Evolutionary conservation across 805 yeast species (phyloP).

Genomic region (Candida incommunis): DNA sequence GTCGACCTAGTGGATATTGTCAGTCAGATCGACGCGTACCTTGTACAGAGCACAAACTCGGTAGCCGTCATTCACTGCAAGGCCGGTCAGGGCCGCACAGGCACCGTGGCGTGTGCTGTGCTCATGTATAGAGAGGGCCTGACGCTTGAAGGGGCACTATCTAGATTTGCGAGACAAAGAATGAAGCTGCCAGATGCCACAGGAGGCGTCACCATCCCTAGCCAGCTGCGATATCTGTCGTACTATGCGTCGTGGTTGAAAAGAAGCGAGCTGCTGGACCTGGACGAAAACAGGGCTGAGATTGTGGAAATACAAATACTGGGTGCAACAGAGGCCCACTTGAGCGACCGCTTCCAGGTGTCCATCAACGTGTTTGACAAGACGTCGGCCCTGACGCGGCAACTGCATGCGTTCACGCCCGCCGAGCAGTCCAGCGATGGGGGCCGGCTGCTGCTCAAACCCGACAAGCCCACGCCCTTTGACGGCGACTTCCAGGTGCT

Average conservation of each 20-base stretch:
- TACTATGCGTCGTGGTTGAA: constrained; percentile 34
- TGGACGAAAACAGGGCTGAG: no score
- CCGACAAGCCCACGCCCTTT: background rate
- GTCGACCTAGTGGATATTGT: constrained; percentile 31
- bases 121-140: constrained; percentile 36
- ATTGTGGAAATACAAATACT: no score
- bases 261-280: background rate
- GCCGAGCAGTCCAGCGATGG: background rate
- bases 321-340: no score
- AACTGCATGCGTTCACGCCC: background rate
- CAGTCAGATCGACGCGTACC: constrained; percentile 30
- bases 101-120: constrained; percentile 58
- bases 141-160: constrained; percentile 33
- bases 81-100: constrained; percentile 88
- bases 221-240: constrained; percentile 52
- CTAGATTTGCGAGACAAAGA: constrained; percentile 39
- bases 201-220: constrained; percentile 59
- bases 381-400: background rate
- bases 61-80: constrained; percentile 74
- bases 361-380: background rate
- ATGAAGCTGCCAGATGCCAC: constrained; percentile 32
- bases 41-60: constrained; percentile 22
- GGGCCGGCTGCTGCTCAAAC: background rate
- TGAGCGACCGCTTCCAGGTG: no score
- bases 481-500: background rate